Percentiles rank a stretch among this genome's conserved stretches.
Conservation (phyloP, 257 asterid genomes). For the Verbena officinalis region DNA sequence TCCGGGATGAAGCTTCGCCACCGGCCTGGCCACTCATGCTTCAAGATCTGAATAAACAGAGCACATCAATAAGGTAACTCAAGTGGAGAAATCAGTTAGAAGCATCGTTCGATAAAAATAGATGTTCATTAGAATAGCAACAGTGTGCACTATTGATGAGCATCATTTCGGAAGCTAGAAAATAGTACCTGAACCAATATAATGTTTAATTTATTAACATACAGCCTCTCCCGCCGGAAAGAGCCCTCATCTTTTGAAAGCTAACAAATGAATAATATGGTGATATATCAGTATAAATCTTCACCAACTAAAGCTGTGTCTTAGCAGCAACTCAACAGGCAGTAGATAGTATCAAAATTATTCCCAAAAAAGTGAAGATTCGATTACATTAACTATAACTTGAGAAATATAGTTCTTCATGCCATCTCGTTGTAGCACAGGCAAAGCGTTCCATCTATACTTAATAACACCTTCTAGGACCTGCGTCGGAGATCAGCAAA, state of each 20-base stretch:
- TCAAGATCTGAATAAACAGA: constrained; percentile 67
- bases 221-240: constrained; percentile 88
- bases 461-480: constrained; percentile 97
- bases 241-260: constrained; percentile 94
- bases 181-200: constrained; percentile 88
- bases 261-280: constrained; percentile 40
- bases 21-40: constrained; percentile 98
- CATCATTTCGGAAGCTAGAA: constrained; percentile 10
- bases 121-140: constrained; percentile 7
- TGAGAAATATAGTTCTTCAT: constrained; percentile 99
- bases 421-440: constrained; percentile 96
- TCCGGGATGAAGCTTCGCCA: constrained; percentile 97
- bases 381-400: constrained; percentile 86
- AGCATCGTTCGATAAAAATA: constrained; percentile 17
- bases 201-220: constrained; percentile 84
- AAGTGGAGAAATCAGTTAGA: constrained; percentile 2
- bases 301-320: neutral
- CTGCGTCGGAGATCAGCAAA: constrained; percentile 41
- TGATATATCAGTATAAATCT: constrained; percentile 20
- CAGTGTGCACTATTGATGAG: neutral
- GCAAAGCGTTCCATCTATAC: constrained; percentile 98
- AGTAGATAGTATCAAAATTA: constrained; percentile 1
- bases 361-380: neutral
- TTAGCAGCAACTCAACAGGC: neutral
- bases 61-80: neutral